Conservation (phyloP, 1,284 basidiomycete species). For the Paramarasmius palmivorus region DNA sequence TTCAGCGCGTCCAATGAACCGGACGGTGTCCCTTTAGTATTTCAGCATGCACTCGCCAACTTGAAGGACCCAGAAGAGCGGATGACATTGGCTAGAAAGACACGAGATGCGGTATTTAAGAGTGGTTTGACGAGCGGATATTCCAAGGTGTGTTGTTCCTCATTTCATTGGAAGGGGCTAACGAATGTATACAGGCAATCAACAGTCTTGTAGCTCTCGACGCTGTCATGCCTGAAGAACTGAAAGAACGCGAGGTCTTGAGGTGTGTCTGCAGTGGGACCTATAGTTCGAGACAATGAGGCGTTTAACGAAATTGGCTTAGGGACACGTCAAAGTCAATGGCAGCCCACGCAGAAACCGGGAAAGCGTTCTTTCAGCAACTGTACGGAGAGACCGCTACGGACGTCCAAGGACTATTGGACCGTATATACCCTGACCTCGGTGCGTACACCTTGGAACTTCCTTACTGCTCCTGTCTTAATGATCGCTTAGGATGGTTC, state of each 20-base stretch:
- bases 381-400: conserved; percentile 18
- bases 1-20: conserved; percentile 57
- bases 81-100: conserved; percentile 42
- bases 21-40: conserved; percentile 54
- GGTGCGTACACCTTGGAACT: conserved; percentile 12
- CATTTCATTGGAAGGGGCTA: conserved; percentile 3
- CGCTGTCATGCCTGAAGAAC: conserved; percentile 39
- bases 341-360: conserved; percentile 6
- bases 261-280: conserved; percentile 29
- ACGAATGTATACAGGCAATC: conserved; percentile 34
- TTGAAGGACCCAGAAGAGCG: conserved; percentile 31
- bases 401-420: conserved; percentile 12
- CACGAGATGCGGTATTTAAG: conserved; percentile 59
- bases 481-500: conserved; percentile 42
- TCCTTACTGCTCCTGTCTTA: background rate
- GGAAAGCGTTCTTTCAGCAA: conserved; percentile 7
- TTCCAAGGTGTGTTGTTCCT: conserved; percentile 41
- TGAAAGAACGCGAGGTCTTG: conserved; percentile 36
- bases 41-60: conserved; percentile 41
- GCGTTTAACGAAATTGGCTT: background rate
- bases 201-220: conserved; percentile 43
- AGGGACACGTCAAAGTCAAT: conserved; percentile 10
- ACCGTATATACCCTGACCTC: conserved; percentile 17
- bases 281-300: background rate
- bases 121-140: conserved; percentile 54